These are phyloP conservation scores for Candida stauntonica DNA, from an alignment of 805 yeast genomes.

Conservation along the genomic window DNA sequence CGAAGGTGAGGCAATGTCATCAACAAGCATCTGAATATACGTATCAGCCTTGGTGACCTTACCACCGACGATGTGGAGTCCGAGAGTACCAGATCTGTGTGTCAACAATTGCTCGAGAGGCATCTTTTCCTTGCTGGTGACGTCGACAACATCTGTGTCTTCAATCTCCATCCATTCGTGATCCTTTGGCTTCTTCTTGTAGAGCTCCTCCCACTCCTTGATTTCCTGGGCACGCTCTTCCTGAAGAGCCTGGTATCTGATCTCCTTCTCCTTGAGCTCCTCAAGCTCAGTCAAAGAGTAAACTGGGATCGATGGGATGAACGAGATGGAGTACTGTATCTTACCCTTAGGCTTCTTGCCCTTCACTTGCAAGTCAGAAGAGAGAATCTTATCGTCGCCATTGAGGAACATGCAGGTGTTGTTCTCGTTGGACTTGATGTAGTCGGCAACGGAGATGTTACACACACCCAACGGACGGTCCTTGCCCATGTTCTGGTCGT, in stretches of 20 bases:
- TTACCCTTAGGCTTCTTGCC: conserved; percentile 46
- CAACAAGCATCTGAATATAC: conserved; percentile 56
- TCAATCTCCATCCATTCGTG: conserved; percentile 58
- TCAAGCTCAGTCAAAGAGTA: conserved; percentile 53
- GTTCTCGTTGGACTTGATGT: conserved; percentile 42
- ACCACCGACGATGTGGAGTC: conserved; percentile 51
- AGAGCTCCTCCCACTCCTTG: conserved; percentile 44
- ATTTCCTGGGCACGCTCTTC: conserved; percentile 31
- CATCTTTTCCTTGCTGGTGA: conserved; percentile 39
- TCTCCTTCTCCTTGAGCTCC: conserved; percentile 41
- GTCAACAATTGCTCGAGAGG: conserved; percentile 49
- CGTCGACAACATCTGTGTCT: conserved; percentile 36
- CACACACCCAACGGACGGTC: conserved; percentile 64
- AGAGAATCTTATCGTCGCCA: conserved; percentile 42
- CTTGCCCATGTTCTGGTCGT: conserved; percentile 57
- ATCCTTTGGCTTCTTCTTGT: conserved; percentile 52
- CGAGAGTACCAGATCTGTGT: conserved; percentile 59
- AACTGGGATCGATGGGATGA: conserved; percentile 62
- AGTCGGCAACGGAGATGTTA: conserved; percentile 44
- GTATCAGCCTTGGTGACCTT: conserved; percentile 42
- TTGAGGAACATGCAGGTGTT: conserved; percentile 48
- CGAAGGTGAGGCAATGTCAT: conserved; percentile 59
- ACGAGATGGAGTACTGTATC: conserved; percentile 52
- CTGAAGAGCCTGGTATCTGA: conserved; percentile 33
- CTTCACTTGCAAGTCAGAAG: conserved; percentile 29